A percentile compares a stretch with the other conserved stretches of the same genome.
These are phyloP conservation scores for Noccaea bulbosa DNA, from an alignment of 345 rosid species.

Conservation along the genomic window DNA sequence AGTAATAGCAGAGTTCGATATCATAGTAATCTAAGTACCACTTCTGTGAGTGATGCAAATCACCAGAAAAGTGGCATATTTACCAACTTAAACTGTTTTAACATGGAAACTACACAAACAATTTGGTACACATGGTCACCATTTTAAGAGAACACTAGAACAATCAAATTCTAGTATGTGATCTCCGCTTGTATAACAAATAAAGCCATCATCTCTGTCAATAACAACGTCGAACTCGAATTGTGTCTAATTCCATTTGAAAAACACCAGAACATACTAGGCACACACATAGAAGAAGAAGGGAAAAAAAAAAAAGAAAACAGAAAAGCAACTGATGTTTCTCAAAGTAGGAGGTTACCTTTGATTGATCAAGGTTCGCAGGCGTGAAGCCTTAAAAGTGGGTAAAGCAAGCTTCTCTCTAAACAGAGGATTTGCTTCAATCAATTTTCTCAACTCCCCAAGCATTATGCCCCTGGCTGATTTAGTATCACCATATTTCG, in stretches of 20 bases:
- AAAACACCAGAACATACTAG: constrained; percentile 9
- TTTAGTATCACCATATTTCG: constrained; percentile 88
- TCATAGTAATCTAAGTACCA: constrained; percentile 2
- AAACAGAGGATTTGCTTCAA: constrained; percentile 88
- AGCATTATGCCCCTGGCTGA: constrained; percentile 82
- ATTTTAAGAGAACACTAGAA: constrained; percentile 8
- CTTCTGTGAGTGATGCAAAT: constrained; percentile 1
- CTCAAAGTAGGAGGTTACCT: constrained; percentile 52
- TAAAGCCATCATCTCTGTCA: not conserved
- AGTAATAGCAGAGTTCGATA: constrained; percentile 6
- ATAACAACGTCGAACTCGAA: not conserved
- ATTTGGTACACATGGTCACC: constrained; percentile 2
- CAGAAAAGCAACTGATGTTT: not conserved
- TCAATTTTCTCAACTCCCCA: constrained; percentile 82
- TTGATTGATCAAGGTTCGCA: constrained; percentile 84
- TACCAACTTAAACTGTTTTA: constrained; percentile 8
- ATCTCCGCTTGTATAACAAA: not conserved
- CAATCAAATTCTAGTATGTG: not conserved
- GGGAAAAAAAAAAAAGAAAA: no score
- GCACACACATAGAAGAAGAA: not conserved
- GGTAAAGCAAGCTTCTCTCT: constrained; percentile 84
- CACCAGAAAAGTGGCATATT: not conserved
- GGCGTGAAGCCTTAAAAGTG: constrained; percentile 70
- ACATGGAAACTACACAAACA: not conserved
- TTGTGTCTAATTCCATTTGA: constrained; percentile 6